phyloP scores from a whole-genome alignment of 192 early-diverging fungal genomes.

The Backusella westeae region DNA sequence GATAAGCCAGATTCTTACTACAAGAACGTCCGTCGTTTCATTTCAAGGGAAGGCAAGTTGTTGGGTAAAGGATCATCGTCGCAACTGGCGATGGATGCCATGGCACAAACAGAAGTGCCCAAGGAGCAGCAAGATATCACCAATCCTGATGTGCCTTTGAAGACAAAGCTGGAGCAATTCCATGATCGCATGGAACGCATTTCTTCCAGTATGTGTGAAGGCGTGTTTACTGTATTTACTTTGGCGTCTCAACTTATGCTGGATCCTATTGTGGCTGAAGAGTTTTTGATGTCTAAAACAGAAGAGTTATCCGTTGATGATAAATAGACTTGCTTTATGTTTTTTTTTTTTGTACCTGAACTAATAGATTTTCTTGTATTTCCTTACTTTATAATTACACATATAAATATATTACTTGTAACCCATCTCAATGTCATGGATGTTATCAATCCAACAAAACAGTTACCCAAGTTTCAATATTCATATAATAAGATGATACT shows the following conservation, averaged over 20 bases:
- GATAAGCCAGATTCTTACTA: slow-evolving; percentile 13
- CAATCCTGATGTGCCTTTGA: slow-evolving; percentile 25
- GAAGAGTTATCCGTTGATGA: neutral
- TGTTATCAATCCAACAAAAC: no score
- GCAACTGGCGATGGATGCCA: slow-evolving; percentile 28
- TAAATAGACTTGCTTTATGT: neutral
- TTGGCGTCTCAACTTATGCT: slow-evolving; percentile 14
- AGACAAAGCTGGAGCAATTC: slow-evolving; percentile 25
- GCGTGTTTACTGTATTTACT: slow-evolving; percentile 32
- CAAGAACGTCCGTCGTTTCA: slow-evolving; percentile 9
- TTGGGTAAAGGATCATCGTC: neutral
- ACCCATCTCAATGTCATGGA: no score
- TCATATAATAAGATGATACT: no score
- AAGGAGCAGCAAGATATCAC: slow-evolving; percentile 5
- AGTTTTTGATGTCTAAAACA: slow-evolving; percentile 12
- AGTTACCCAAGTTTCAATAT: no score
- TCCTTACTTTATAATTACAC: no score
- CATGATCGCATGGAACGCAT: slow-evolving; percentile 24
- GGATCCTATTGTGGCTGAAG: slow-evolving; percentile 29
- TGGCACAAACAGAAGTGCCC: slow-evolving; percentile 25
- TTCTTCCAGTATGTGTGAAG: slow-evolving; percentile 17
- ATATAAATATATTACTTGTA: no score
- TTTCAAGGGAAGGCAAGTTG: slow-evolving; percentile 13
- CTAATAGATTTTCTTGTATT: neutral
- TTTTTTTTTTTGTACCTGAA: neutral